phyloP scores from a whole-genome alignment of 116 monocot species.

The Papilionanthe hybrid region DNA sequence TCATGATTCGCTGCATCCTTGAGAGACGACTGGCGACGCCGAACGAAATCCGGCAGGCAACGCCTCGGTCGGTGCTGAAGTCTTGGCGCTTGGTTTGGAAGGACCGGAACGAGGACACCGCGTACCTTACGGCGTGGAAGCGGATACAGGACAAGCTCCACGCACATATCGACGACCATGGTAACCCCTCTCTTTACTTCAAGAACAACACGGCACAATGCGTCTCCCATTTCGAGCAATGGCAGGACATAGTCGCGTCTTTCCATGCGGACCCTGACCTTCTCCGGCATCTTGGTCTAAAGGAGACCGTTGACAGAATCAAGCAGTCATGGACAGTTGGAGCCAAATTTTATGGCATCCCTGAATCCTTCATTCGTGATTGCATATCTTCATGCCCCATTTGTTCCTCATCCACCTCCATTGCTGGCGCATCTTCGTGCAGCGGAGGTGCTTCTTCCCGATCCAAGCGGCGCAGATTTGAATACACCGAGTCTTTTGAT shows the following conservation, averaged over 20 bases:
- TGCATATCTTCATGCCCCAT: constrained; percentile 78
- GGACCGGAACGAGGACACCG: constrained; percentile 97
- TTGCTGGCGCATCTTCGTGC: not conserved
- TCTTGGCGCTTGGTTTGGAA: constrained; percentile 97
- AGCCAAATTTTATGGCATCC: constrained; percentile 98
- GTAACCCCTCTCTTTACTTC: constrained; percentile 59
- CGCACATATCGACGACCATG: constrained; percentile 37
- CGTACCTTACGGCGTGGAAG: constrained; percentile 98
- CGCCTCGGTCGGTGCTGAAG: constrained; percentile 52
- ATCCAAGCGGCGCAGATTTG: constrained; percentile 75
- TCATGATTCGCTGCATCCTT: constrained; percentile 90
- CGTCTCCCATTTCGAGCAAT: constrained; percentile 79
- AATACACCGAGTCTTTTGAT: constrained; percentile 94
- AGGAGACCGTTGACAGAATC: constrained; percentile 94
- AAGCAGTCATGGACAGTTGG: constrained; percentile 97
- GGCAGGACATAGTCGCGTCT: constrained; percentile 79
- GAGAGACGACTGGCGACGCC: constrained; percentile 66
- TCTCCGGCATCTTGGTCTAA: constrained; percentile 75
- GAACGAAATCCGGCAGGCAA: constrained; percentile 78
- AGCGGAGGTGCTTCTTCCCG: constrained; percentile 17
- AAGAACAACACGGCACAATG: constrained; percentile 74
- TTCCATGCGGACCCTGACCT: constrained; percentile 86
- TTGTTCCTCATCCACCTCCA: constrained; percentile 33
- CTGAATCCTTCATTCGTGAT: constrained; percentile 84
- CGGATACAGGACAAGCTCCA: constrained; percentile 96